Evolutionary conservation across 768 basidiomycete species (phyloP), one percentile per base, ranked within the genome.

Genomic region (Leccinum olivaceopallidum): DNA sequence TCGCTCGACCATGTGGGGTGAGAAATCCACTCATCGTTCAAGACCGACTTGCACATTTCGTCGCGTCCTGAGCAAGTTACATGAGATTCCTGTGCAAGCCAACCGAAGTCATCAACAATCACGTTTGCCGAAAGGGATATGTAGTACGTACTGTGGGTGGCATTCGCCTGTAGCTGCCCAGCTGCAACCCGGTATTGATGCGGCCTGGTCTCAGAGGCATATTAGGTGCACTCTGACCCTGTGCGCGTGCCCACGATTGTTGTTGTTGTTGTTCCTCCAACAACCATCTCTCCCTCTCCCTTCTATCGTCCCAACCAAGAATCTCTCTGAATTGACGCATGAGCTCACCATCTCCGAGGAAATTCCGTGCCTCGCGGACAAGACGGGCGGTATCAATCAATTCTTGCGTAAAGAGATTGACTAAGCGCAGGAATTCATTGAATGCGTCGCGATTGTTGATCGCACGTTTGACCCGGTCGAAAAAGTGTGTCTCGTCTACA

Each of bases 11-110:
- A 96, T 2, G 93, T 92, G 1, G 97, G 95, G 71, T 98, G 95
- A 5, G 95, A 95, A 34, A 98, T 90, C 96, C 96, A 99, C 66
- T 96, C 93, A 71, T 99, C 97, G 70, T 99, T 99, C 56, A 99
- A 78, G 5, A 99, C 97, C 7, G 91, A 87, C 69, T 88, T 90
- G 74, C 96, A 98, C 89, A 98, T 95, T 22, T 94, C 92, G 68
- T 98, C 97, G 16, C 97, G 90, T 2, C 97, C 97, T 2, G 95
- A 92, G 70, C 97, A 99, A 0, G 89, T 79, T 14, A 96, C 87
- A 56, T 89, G 88, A 58, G 86, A 85, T 75, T 95, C 95, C 94
- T 97, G 67, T 24, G 22, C 42, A 52, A 9, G 28, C 26, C 28
- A 30, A 56, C 34, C 49, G 56, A 39, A 9, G 44, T 20, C 5